These are phyloP conservation scores for Colletotrichum magnum DNA, from an alignment of 2,329 filamentous ascomycete species.

Conservation along the genomic window DNA sequence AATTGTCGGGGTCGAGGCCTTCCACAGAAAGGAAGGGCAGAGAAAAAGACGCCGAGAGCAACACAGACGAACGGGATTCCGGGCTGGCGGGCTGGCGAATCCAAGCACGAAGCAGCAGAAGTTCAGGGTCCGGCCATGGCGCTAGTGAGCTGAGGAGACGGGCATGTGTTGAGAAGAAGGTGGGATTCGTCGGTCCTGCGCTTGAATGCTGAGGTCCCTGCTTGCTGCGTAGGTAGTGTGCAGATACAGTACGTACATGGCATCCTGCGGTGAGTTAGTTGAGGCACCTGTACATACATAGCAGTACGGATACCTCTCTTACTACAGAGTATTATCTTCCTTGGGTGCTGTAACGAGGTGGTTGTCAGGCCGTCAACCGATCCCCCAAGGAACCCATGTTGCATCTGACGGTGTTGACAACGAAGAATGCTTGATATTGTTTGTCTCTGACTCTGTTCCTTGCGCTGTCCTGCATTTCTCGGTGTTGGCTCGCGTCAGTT, in stretches of 20 bases:
- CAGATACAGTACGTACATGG: conserved; percentile 16
- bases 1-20: conserved; percentile 1
- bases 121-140: conserved; percentile 30
- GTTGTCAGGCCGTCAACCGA: neutral
- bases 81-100: conserved; percentile 1
- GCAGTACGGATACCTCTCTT: neutral
- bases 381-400: neutral
- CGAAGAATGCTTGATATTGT: neutral
- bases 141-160: conserved; percentile 20
- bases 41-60: neutral
- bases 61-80: conserved; percentile 22
- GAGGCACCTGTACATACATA: conserved; percentile 10
- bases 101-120: conserved; percentile 15
- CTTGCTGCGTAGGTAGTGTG: conserved; percentile 1
- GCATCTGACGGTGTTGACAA: conserved; percentile 1
- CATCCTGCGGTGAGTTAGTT: conserved; percentile 36
- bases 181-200: conserved; percentile 25
- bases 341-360: neutral
- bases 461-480: neutral
- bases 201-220: conserved; percentile 33
- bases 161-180: conserved; percentile 1
- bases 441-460: neutral
- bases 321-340: neutral
- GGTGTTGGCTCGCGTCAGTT: conserved; percentile 18
- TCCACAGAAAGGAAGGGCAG: conserved; percentile 4